Evolutionary conservation across 306 rosid genomes (phyloP).

Genomic region (Vachellia collinsii): DNA sequence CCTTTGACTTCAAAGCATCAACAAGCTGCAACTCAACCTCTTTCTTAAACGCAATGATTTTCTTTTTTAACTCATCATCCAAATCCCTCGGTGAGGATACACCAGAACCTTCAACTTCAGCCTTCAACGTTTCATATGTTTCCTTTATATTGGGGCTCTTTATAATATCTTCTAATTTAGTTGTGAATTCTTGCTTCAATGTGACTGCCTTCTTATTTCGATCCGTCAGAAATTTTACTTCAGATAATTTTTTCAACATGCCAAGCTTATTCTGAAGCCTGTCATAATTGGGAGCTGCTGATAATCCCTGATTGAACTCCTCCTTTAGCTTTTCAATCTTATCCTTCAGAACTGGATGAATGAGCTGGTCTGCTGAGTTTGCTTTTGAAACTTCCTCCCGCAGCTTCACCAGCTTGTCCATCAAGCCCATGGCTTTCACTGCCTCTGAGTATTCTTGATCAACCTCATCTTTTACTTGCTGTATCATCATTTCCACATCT

Average conservation of each 20-base stretch:
- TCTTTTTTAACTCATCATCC: slow-evolving; percentile 65
- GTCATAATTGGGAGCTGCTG: slow-evolving; percentile 68
- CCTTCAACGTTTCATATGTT: slow-evolving; percentile 54
- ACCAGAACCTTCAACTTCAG: slow-evolving; percentile 61
- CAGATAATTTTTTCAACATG: slow-evolving; percentile 65
- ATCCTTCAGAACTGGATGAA: slow-evolving; percentile 60
- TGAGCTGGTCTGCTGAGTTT: slow-evolving; percentile 49
- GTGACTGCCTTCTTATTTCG: slow-evolving; percentile 41
- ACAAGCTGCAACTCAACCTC: slow-evolving; percentile 61
- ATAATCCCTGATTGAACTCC: slow-evolving; percentile 58
- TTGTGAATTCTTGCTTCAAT: slow-evolving; percentile 61
- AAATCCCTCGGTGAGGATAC: slow-evolving; percentile 51
- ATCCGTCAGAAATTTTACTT: slow-evolving; percentile 50
- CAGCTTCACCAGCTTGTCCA: slow-evolving; percentile 54
- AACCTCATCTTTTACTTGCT: slow-evolving; percentile 66
- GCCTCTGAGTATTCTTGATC: slow-evolving; percentile 71
- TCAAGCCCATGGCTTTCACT: slow-evolving; percentile 62
- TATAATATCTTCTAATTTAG: slow-evolving; percentile 49
- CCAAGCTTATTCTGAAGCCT: slow-evolving; percentile 59
- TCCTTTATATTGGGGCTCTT: slow-evolving; percentile 62
- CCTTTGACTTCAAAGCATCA: slow-evolving; percentile 62
- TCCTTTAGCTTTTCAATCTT: slow-evolving; percentile 66
- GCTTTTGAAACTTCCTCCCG: slow-evolving; percentile 60
- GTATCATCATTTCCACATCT: slow-evolving; percentile 55
- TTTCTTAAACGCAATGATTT: slow-evolving; percentile 53